Conservation (phyloP, 371 early-diverging fungal species). For the Mucor indicus region DNA sequence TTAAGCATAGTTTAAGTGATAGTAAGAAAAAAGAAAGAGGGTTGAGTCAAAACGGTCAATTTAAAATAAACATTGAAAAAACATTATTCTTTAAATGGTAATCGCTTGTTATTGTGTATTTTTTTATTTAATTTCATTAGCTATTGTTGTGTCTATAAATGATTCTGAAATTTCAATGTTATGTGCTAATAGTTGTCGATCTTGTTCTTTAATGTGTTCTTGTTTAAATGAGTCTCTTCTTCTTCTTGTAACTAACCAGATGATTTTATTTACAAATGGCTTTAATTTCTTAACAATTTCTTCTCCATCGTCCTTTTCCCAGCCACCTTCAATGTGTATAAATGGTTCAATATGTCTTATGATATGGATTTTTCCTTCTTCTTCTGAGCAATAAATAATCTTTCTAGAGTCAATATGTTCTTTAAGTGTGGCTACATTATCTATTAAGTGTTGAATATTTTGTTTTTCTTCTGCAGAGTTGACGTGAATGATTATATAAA, state of each 20-base stretch:
- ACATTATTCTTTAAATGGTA: no score
- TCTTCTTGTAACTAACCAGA: slow-evolving; percentile 42
- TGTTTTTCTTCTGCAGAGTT: slow-evolving; percentile 36
- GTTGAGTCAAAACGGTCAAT: neutral
- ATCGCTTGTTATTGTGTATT: no score
- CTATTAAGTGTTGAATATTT: slow-evolving; percentile 27
- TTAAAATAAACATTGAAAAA: neutral
- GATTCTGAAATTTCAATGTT: slow-evolving; percentile 44
- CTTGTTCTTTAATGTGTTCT: slow-evolving; percentile 24
- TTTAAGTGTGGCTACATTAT: slow-evolving; percentile 11
- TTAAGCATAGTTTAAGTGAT: neutral
- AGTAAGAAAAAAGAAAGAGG: neutral
- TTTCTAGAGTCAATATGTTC: slow-evolving; percentile 25
- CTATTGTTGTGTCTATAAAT: slow-evolving; percentile 36
- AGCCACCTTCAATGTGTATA: slow-evolving; percentile 52
- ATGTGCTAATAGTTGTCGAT: slow-evolving; percentile 26
- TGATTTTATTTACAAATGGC: slow-evolving; percentile 35
- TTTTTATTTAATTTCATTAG: slow-evolving; percentile 27
- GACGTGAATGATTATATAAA: slow-evolving; percentile 42
- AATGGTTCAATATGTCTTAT: slow-evolving; percentile 46
- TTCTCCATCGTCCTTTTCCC: slow-evolving; percentile 52
- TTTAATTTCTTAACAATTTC: slow-evolving; percentile 40
- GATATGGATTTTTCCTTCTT: slow-evolving; percentile 49
- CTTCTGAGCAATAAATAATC: slow-evolving; percentile 40
- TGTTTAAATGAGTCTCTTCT: slow-evolving; percentile 31